These are phyloP conservation scores for Coemansia asiatica DNA, from an alignment of 192 early-diverging fungal genomes.

Conservation along the genomic window DNA sequence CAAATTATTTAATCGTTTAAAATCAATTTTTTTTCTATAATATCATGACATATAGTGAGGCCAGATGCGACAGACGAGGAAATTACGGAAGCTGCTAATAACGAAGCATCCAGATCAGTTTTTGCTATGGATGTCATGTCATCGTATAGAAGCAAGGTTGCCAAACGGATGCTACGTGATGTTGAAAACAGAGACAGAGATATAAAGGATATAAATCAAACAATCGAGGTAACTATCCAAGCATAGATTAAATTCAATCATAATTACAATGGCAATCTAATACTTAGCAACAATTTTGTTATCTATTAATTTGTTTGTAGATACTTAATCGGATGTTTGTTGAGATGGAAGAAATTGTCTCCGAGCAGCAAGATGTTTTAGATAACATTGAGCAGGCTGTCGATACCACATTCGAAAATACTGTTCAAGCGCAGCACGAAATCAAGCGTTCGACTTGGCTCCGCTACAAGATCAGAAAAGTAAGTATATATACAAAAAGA, in stretches of 20 bases:
- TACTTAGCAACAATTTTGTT: background rate
- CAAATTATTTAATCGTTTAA: background rate
- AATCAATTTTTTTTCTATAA: background rate
- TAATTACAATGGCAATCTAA: background rate
- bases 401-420: conserved; percentile 36
- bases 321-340: conserved; percentile 49
- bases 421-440: conserved; percentile 16
- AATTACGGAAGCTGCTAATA: conserved; percentile 30
- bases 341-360: conserved; percentile 39
- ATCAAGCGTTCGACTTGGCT: conserved; percentile 39
- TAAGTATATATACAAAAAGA: conserved; percentile 5
- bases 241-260: too few relatives aligned
- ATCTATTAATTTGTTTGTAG: conserved; percentile 13
- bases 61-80: conserved; percentile 53
- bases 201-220: conserved; percentile 41
- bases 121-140: conserved; percentile 57
- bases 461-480: conserved; percentile 47
- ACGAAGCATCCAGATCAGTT: conserved; percentile 42
- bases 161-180: conserved; percentile 44
- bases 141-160: conserved; percentile 42
- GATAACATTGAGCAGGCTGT: conserved; percentile 53
- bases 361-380: conserved; percentile 48
- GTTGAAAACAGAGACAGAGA: conserved; percentile 50
- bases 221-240: conserved; percentile 50
- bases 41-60: conserved; percentile 21